Percentiles rank a stretch among this genome's conserved stretches.
These are phyloP conservation scores for Fusarium tricinctum DNA, from an alignment of 2,329 filamentous ascomycete genomes.

Conservation along the genomic window DNA sequence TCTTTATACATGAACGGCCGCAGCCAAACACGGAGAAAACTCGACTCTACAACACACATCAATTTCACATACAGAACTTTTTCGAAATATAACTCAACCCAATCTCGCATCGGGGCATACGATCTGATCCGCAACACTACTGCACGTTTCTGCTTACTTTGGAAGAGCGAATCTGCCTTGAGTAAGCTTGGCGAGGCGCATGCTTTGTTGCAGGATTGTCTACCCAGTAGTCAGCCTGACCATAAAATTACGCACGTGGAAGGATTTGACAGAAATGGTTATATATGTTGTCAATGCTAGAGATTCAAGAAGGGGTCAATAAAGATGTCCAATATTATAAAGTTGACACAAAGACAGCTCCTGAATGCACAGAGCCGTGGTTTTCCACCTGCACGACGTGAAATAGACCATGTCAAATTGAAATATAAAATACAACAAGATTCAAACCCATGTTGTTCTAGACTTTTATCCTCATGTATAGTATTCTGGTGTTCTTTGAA, in stretches of 20 bases:
- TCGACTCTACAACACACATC: slow-evolving; percentile 1
- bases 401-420: neutral
- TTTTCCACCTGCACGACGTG: neutral
- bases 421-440: no score
- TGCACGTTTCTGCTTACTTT: neutral
- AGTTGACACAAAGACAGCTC: slow-evolving; percentile 1
- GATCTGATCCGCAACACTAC: neutral
- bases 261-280: neutral
- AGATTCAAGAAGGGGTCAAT: neutral
- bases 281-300: neutral
- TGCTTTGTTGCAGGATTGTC: neutral
- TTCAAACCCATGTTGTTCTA: neutral
- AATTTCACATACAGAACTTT: neutral
- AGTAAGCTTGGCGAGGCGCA: neutral
- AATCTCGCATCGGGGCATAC: neutral
- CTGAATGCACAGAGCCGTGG: neutral
- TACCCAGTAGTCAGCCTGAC: neutral
- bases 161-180: neutral
- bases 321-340: neutral
- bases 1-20: slow-evolving; percentile 4
- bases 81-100: neutral
- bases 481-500: neutral
- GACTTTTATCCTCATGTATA: neutral
- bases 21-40: neutral
- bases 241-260: neutral